These are phyloP conservation scores for Purshia tridentata DNA, from an alignment of 306 rosid species.

Conservation along the genomic window DNA sequence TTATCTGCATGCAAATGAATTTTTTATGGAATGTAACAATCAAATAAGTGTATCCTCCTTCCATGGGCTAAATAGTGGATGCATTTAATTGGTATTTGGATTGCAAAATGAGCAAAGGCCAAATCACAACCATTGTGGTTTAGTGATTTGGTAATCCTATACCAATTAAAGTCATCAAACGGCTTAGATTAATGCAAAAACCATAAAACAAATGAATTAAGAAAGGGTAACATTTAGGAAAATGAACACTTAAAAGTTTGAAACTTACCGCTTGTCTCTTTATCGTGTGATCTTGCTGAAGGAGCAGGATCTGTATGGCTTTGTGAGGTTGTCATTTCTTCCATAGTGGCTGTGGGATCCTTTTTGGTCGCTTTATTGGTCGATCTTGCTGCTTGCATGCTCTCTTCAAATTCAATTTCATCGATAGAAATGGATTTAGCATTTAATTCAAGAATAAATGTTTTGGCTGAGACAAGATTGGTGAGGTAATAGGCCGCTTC, in stretches of 20 bases:
- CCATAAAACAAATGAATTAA: not conserved
- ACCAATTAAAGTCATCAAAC: not conserved
- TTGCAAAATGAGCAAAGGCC: not conserved
- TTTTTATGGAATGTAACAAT: not conserved
- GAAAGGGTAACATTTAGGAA: not conserved
- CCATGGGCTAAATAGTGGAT: no score
- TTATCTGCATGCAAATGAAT: not conserved
- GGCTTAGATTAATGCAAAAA: not conserved
- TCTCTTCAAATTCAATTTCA: slow-evolving; percentile 53
- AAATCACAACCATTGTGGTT: no score
- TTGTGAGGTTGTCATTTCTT: slow-evolving; percentile 23
- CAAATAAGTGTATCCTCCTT: not conserved
- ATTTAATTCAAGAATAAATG: slow-evolving; percentile 57
- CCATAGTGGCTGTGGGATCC: slow-evolving; percentile 25
- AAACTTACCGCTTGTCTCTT: slow-evolving; percentile 40
- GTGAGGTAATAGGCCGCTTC: slow-evolving; percentile 52
- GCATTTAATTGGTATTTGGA: not conserved
- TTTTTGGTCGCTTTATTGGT: slow-evolving; percentile 20
- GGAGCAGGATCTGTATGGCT: slow-evolving; percentile 24
- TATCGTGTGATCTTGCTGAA: slow-evolving; percentile 19
- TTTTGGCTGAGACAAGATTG: slow-evolving; percentile 56
- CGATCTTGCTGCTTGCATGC: slow-evolving; percentile 55
- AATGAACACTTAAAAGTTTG: not conserved
- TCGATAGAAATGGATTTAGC: slow-evolving; percentile 52
- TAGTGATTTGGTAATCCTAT: not conserved